phyloP scores from a whole-genome alignment of 2,329 filamentous ascomycete genomes.

The Ascocoryne sarcoides region DNA sequence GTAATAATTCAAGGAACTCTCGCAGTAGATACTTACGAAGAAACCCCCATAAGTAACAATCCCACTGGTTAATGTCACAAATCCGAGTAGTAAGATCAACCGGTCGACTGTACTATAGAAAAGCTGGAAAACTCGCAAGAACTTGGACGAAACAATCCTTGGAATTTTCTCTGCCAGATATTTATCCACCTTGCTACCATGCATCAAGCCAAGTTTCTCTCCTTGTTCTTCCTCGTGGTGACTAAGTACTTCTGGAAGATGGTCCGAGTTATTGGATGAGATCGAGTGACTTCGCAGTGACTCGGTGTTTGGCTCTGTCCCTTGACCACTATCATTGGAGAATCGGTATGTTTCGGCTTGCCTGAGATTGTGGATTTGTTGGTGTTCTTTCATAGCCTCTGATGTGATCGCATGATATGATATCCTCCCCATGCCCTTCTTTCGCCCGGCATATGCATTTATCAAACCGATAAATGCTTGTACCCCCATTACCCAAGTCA shows the following conservation, averaged over 20 bases:
- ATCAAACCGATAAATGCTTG: constrained; percentile 53
- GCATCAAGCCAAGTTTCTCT: constrained; percentile 32
- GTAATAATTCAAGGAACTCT: not conserved
- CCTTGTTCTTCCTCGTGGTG: constrained; percentile 40
- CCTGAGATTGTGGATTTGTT: constrained; percentile 33
- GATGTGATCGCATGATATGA: constrained; percentile 56
- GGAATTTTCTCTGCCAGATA: constrained; percentile 47
- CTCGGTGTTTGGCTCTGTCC: constrained; percentile 60
- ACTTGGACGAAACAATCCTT: constrained; percentile 44
- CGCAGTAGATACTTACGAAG: constrained; percentile 54
- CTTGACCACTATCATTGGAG: constrained; percentile 64
- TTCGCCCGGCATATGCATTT: constrained; percentile 19
- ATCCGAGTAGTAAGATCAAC: constrained; percentile 69
- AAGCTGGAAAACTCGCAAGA: constrained; percentile 49
- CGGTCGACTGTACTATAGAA: constrained; percentile 65
- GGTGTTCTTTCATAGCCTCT: constrained; percentile 44
- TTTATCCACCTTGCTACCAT: constrained; percentile 36
- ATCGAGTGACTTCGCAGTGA: constrained; percentile 57
- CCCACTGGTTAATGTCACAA: constrained; percentile 62
- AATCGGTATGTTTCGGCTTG: constrained; percentile 41
- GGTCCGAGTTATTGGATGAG: constrained; percentile 47
- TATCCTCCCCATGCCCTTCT: constrained; percentile 40
- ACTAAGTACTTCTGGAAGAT: constrained; percentile 3
- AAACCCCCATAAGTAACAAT: constrained; percentile 72
- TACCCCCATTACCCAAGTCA: constrained; percentile 60